Percentiles rank a stretch among this genome's conserved stretches.
These are phyloP conservation scores for Amaranthus hypochondriacus DNA, from an alignment of 148 eudicot genomes.

Conservation along the genomic window DNA sequence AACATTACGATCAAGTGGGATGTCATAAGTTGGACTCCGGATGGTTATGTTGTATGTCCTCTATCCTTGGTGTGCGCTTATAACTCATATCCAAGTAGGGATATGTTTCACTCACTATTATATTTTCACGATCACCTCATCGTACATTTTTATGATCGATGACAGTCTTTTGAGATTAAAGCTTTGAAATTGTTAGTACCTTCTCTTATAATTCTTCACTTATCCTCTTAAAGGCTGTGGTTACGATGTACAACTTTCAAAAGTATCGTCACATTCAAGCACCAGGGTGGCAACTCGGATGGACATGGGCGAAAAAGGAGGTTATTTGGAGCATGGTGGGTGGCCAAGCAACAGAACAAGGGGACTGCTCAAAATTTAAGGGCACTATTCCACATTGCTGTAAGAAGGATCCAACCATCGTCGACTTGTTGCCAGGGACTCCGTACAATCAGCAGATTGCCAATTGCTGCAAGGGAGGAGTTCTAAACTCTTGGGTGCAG, in stretches of 20 bases:
- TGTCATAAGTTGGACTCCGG: constrained; percentile 66
- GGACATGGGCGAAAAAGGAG: constrained; percentile 72
- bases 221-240: constrained; percentile 27
- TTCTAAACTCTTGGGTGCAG: constrained; percentile 53
- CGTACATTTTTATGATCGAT: too few species aligned
- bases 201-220: not conserved
- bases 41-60: constrained; percentile 79
- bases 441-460: constrained; percentile 54
- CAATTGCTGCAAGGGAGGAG: constrained; percentile 68
- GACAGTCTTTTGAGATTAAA: too few species aligned
- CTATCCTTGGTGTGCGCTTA: not conserved
- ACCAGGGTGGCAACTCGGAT: constrained; percentile 65
- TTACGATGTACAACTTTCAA: constrained; percentile 53
- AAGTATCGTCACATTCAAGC: constrained; percentile 58
- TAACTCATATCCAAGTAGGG: not conserved
- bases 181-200: too few species aligned
- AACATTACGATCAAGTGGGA: constrained; percentile 95
- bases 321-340: constrained; percentile 58
- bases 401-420: constrained; percentile 47
- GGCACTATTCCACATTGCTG: constrained; percentile 59
- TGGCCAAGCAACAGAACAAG: constrained; percentile 65
- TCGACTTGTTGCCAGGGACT: constrained; percentile 56
- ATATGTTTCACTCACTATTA: not conserved
- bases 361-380: constrained; percentile 62
- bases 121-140: not conserved